Percentiles rank a stretch among this genome's conserved stretches.
These are phyloP conservation scores for Solanum commersonii DNA, from an alignment of 257 asterid species.

Conservation along the genomic window DNA sequence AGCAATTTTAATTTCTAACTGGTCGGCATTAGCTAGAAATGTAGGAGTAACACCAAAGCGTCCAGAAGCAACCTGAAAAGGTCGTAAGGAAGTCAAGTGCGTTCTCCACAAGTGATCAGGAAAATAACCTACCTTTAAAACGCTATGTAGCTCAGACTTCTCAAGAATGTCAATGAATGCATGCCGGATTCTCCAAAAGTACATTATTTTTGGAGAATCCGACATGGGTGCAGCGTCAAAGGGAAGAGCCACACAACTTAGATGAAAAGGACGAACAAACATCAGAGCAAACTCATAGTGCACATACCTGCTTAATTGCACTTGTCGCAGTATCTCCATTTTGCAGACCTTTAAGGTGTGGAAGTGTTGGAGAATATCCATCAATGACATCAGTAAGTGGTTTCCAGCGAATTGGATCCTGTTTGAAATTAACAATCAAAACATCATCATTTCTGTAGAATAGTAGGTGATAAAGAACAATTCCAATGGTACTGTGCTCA, in stretches of 20 bases:
- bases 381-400: conserved; percentile 95
- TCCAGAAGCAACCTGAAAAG: conserved; percentile 88
- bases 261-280: background rate
- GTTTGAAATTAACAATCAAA: conserved; percentile 11
- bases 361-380: conserved; percentile 95
- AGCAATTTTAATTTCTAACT: conserved; percentile 91
- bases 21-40: conserved; percentile 93
- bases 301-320: conserved; percentile 87
- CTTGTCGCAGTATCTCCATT: conserved; percentile 98
- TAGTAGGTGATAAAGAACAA: background rate
- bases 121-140: background rate
- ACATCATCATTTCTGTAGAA: background rate
- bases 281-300: background rate
- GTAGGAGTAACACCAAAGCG: conserved; percentile 99
- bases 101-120: background rate
- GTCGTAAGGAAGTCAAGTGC: background rate
- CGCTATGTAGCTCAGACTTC: background rate
- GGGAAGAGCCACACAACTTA: background rate
- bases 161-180: background rate
- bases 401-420: conserved; percentile 99
- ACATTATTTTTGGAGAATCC: background rate
- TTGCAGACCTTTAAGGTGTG: conserved; percentile 99
- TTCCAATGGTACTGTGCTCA: background rate
- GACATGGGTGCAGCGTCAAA: background rate
- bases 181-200: background rate